Percentiles rank a stretch among this genome's conserved stretches.
Conservation (phyloP, 2,329 filamentous ascomycete species). For the Aspergillus pseudoglaucus region DNA sequence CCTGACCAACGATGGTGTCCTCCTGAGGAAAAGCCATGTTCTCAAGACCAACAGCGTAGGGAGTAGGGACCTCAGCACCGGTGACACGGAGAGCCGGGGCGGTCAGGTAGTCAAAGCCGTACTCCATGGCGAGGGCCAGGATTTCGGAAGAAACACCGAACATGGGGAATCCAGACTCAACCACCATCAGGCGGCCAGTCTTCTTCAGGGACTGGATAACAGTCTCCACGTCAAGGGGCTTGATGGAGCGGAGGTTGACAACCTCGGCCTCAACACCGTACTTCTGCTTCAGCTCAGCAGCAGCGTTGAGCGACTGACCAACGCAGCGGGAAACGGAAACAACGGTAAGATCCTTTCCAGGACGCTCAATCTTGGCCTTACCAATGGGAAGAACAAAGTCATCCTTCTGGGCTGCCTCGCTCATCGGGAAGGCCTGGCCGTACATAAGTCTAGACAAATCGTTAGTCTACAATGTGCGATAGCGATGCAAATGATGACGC, state of each 20-base stretch:
- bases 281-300: slow-evolving; percentile 88
- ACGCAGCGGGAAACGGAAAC: slow-evolving; percentile 93
- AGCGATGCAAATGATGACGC: neutral
- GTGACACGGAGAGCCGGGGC: slow-evolving; percentile 90
- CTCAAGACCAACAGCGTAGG: slow-evolving; percentile 88
- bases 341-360: slow-evolving; percentile 92
- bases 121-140: slow-evolving; percentile 91
- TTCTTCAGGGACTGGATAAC: slow-evolving; percentile 99
- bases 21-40: slow-evolving; percentile 93
- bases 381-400: slow-evolving; percentile 97
- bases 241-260: slow-evolving; percentile 95
- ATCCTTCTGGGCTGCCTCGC: slow-evolving; percentile 87
- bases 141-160: slow-evolving; percentile 92
- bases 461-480: slow-evolving; percentile 17
- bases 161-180: slow-evolving; percentile 93
- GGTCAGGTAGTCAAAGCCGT: slow-evolving; percentile 95
- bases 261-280: slow-evolving; percentile 95
- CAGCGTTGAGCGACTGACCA: slow-evolving; percentile 80
- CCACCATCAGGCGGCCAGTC: slow-evolving; percentile 82
- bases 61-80: slow-evolving; percentile 93
- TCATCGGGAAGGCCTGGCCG: slow-evolving; percentile 93
- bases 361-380: slow-evolving; percentile 98
- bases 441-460: slow-evolving; percentile 61
- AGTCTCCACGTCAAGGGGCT: slow-evolving; percentile 89
- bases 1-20: slow-evolving; percentile 77